Conservation (phyloP, 2,329 filamentous ascomycete genomes). For the Fusarium vanettenii region DNA sequence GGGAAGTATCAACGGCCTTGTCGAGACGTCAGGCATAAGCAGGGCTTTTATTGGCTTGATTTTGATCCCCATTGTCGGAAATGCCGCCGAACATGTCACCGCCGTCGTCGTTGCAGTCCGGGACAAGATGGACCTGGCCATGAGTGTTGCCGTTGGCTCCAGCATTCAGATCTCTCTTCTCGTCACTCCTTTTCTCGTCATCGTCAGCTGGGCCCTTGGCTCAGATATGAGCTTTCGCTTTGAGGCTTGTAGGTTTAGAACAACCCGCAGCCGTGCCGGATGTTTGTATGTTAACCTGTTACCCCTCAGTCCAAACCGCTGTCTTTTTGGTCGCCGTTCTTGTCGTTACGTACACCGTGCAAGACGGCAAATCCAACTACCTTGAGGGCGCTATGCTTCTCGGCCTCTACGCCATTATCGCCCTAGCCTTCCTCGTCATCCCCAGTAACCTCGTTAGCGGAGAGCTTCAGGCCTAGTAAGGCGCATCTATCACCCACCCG, state of each 20-base stretch:
- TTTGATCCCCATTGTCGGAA: conserved; percentile 82
- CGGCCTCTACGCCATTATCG: no score
- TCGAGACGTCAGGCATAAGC: conserved; percentile 76
- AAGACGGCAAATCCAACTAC: no score
- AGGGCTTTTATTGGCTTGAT: conserved; percentile 86
- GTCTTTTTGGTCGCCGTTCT: no score
- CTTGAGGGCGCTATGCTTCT: no score
- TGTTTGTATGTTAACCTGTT: no score
- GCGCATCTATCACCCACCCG: no score
- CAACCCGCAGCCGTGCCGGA: no score
- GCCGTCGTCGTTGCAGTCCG: conserved; percentile 82
- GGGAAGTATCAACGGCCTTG: conserved; percentile 78
- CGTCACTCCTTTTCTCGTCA: conserved; percentile 82
- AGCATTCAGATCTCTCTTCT: conserved; percentile 86
- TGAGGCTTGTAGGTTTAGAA: conserved; percentile 63
- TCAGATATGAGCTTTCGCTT: conserved; percentile 83
- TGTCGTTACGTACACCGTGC: no score
- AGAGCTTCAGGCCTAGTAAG: no score
- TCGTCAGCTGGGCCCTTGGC: conserved; percentile 82
- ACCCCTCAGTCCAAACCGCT: no score
- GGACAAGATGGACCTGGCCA: conserved; percentile 79
- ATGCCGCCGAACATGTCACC: conserved; percentile 84
- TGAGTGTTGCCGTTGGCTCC: conserved; percentile 84
- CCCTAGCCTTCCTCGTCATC: no score
- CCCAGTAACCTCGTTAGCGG: no score